Conservation (phyloP, 2,329 filamentous ascomycete species). For the Aureobasidium sp. region DNA sequence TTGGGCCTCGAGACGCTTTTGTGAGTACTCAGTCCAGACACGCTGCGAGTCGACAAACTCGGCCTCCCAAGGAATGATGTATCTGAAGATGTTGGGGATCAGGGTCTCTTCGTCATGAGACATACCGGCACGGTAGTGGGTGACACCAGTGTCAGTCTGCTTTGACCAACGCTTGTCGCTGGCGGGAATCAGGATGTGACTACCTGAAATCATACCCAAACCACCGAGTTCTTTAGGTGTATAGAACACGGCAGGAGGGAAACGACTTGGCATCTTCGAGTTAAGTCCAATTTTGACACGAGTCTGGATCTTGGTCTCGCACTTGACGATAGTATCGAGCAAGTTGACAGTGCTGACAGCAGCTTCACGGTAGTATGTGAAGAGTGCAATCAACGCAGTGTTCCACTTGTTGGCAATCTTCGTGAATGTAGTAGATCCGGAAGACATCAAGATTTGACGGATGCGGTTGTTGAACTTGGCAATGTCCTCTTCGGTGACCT, state of each 20-base stretch:
- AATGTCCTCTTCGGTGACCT: slow-evolving; percentile 96
- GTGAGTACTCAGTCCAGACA: slow-evolving; percentile 98
- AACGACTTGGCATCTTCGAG: slow-evolving; percentile 98
- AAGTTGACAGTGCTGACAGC: slow-evolving; percentile 92
- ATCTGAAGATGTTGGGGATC: slow-evolving; percentile 98
- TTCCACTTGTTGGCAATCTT: slow-evolving; percentile 99
- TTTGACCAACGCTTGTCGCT: slow-evolving; percentile 98
- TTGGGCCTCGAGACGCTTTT: slow-evolving; percentile 93
- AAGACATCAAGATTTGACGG: slow-evolving; percentile 97
- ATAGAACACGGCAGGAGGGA: slow-evolving; percentile 97
- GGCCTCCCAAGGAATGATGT: slow-evolving; percentile 98
- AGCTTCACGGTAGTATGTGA: slow-evolving; percentile 97
- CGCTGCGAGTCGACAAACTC: slow-evolving; percentile 99
- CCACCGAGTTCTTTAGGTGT: slow-evolving; percentile 97
- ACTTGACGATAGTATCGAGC: slow-evolving; percentile 97
- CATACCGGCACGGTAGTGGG: slow-evolving; percentile 96
- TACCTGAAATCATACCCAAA: slow-evolving; percentile 97
- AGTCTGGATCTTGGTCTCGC: slow-evolving; percentile 98
- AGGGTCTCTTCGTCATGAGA: slow-evolving; percentile 95
- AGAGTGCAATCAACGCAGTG: slow-evolving; percentile 90
- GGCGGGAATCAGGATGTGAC: slow-evolving; percentile 92
- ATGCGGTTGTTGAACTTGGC: slow-evolving; percentile 99
- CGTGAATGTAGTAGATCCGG: slow-evolving; percentile 97
- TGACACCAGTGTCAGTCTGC: slow-evolving; percentile 94
- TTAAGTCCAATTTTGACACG: slow-evolving; percentile 94